phyloP scores from a whole-genome alignment of 1,284 basidiomycete species.

The Trametes versicolor region DNA sequence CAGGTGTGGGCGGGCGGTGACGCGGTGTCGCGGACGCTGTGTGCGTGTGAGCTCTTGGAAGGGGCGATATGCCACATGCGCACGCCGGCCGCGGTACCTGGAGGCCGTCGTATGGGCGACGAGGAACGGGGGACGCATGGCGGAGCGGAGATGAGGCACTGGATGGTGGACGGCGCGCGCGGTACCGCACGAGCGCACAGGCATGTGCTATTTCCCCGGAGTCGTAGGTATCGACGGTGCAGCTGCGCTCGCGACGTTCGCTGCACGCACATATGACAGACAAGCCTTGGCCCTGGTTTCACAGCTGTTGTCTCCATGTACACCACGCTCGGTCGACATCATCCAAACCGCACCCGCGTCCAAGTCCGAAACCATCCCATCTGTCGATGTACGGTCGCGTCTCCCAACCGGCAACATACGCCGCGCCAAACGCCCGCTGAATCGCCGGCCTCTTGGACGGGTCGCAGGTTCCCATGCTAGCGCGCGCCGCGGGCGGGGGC shows the following conservation, averaged over 20 bases:
- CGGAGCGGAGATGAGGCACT: not conserved
- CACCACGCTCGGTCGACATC: not conserved
- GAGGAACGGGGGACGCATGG: not conserved
- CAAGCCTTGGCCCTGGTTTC: not conserved
- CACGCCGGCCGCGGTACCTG: not conserved
- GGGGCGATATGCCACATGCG: not conserved
- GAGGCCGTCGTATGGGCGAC: not conserved
- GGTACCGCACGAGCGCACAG: not conserved
- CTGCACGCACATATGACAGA: not conserved
- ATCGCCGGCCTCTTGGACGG: not conserved
- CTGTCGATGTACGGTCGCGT: not conserved
- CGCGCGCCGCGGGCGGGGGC: conserved; percentile 3
- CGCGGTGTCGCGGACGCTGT: not conserved
- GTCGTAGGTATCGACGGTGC: not conserved
- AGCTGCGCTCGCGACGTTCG: not conserved
- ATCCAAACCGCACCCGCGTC: not conserved
- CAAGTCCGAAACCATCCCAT: not conserved
- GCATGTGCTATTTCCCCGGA: not conserved
- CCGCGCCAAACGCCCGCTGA: not conserved
- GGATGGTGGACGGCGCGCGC: too few species aligned
- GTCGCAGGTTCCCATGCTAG: conserved; percentile 18
- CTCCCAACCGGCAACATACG: conserved; percentile 1
- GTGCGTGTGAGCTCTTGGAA: not conserved
- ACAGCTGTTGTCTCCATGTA: not conserved
- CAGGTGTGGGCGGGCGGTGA: not conserved